phyloP scores from a whole-genome alignment of 1,284 basidiomycete genomes.

The Sporisorium iseilematis-ciliati region DNA sequence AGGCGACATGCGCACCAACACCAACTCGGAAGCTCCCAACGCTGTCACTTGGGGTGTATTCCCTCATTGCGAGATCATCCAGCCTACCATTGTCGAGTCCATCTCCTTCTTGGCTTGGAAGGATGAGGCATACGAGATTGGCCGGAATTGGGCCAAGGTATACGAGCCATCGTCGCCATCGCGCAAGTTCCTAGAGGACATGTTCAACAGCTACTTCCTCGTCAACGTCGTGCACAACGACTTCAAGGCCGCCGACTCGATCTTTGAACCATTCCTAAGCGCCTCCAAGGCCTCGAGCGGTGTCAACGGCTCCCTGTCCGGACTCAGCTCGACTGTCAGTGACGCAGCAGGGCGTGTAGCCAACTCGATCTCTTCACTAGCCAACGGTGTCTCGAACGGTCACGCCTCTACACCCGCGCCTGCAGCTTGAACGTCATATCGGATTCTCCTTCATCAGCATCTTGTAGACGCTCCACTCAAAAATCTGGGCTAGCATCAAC shows the following conservation, averaged over 20 bases:
- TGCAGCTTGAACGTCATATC: conserved; percentile 9
- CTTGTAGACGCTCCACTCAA: background rate
- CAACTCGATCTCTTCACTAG: conserved; percentile 31
- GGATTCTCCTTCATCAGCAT: background rate
- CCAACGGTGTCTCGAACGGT: conserved; percentile 38
- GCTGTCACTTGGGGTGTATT: conserved; percentile 99
- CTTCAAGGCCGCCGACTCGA: conserved; percentile 64
- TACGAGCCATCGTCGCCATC: conserved; percentile 57
- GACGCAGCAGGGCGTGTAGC: conserved; percentile 21
- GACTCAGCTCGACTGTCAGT: conserved; percentile 25
- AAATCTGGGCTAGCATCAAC: conserved; percentile 37
- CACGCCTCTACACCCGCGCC: conserved; percentile 21
- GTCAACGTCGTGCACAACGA: conserved; percentile 69
- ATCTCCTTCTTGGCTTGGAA: conserved; percentile 70
- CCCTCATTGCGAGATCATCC: conserved; percentile 89
- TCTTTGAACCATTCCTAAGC: conserved; percentile 66
- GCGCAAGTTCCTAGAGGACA: conserved; percentile 56
- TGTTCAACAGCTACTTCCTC: conserved; percentile 66
- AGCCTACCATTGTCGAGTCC: conserved; percentile 94
- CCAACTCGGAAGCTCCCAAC: conserved; percentile 89
- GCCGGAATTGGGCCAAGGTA: conserved; percentile 66
- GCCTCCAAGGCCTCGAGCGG: conserved; percentile 4
- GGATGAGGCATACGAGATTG: conserved; percentile 69
- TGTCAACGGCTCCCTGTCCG: conserved; percentile 24
- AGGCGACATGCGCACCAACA: conserved; percentile 94